These are phyloP conservation scores for Hypoxylon sp. DNA, from an alignment of 2,329 filamentous ascomycete genomes.

Conservation along the genomic window DNA sequence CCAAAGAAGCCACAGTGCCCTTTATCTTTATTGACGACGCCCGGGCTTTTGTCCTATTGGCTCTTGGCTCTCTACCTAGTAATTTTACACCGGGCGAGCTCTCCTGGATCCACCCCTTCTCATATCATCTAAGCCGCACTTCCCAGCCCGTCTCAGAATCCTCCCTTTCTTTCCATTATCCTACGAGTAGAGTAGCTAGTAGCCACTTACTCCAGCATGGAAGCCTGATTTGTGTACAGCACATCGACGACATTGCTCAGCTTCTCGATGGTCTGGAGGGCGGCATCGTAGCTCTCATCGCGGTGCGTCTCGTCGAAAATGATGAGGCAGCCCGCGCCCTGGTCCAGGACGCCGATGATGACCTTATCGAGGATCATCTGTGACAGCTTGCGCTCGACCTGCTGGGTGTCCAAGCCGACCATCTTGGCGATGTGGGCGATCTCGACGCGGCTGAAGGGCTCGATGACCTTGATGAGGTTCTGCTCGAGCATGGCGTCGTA, in stretches of 20 bases:
- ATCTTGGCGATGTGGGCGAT: conserved; percentile 97
- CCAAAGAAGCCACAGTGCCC: conserved; percentile 20
- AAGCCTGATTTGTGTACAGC: conserved; percentile 97
- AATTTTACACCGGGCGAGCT: conserved; percentile 38
- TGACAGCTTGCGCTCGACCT: conserved; percentile 97
- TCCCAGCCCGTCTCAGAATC: background rate
- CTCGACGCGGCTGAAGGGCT: conserved; percentile 97
- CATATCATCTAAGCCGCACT: conserved; percentile 1
- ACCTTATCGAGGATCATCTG: conserved; percentile 99
- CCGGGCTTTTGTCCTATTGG: conserved; percentile 8
- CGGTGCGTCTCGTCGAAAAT: conserved; percentile 96
- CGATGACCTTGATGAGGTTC: conserved; percentile 99
- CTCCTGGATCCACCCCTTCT: background rate
- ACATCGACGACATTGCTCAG: conserved; percentile 97
- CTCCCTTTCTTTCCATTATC: background rate
- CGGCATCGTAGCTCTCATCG: conserved; percentile 94
- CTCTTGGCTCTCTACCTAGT: conserved; percentile 30
- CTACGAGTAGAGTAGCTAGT: background rate
- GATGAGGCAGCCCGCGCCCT: conserved; percentile 97
- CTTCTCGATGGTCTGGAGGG: conserved; percentile 95
- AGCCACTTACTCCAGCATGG: conserved; percentile 82
- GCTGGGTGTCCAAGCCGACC: conserved; percentile 94
- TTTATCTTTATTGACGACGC: conserved; percentile 21
- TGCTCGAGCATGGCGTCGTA: conserved; percentile 99
- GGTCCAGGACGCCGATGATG: conserved; percentile 96